Conservation (phyloP, 305 asterid genomes). For the Fraxinus platypoda region DNA sequence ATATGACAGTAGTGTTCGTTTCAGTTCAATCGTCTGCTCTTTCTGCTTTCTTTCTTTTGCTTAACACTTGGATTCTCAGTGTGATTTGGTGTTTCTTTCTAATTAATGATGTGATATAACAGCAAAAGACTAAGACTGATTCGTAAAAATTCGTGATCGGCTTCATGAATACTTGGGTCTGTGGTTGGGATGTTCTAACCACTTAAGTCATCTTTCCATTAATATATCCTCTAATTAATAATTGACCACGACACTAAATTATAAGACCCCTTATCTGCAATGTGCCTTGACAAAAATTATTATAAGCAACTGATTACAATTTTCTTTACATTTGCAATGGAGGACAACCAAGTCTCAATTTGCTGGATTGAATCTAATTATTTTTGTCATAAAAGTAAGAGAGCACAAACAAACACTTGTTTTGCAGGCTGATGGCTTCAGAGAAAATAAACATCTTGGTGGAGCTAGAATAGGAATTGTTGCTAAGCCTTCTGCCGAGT, state of each 20-base stretch:
- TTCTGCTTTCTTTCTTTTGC: not conserved
- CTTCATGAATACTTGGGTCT: not conserved
- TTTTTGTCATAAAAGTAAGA: slow-evolving; percentile 2
- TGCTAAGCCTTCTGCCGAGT: slow-evolving; percentile 91
- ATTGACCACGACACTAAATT: not conserved
- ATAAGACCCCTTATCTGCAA: not conserved
- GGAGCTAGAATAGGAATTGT: slow-evolving; percentile 88
- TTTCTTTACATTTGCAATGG: not conserved
- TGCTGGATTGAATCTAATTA: not conserved
- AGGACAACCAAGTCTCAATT: not conserved
- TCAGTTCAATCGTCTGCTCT: not conserved
- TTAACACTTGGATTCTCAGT: not conserved
- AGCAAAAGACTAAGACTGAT: not conserved
- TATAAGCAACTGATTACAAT: not conserved
- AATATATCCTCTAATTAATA: not conserved
- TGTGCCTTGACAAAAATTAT: not conserved
- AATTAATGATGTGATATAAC: not conserved
- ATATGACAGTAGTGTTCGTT: not conserved
- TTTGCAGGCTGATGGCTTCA: not conserved
- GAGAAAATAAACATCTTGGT: slow-evolving; percentile 41
- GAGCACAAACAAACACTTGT: slow-evolving; percentile 4
- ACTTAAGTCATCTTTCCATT: not conserved
- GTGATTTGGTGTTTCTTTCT: not conserved
- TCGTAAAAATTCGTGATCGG: not conserved
- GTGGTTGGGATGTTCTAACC: not conserved